Evolutionary conservation across 2,329 filamentous ascomycete species (phyloP).

Genomic region (Sodiomyces alkalinus): DNA sequence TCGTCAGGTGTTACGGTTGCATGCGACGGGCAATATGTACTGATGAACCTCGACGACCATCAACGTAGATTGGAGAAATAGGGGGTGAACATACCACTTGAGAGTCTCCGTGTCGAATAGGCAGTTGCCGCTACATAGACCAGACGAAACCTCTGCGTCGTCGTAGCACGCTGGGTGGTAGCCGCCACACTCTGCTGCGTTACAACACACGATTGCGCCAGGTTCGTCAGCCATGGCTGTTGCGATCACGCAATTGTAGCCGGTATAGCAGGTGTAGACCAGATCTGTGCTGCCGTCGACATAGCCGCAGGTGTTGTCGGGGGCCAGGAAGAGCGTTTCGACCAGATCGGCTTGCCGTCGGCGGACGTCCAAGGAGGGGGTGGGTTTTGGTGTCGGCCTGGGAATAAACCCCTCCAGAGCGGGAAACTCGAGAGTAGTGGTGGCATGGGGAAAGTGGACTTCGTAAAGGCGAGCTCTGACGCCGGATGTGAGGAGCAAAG

Average conservation of each 20-base stretch:
- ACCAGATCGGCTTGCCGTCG: constrained; percentile 14
- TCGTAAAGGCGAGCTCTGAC: constrained; percentile 19
- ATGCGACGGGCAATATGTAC: too few relatives aligned
- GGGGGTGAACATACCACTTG: constrained; percentile 30
- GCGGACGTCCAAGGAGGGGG: constrained; percentile 17
- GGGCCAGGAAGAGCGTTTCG: constrained; percentile 25
- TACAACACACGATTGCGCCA: constrained; percentile 30
- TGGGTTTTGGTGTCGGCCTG: constrained; percentile 22
- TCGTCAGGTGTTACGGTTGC: too few relatives aligned
- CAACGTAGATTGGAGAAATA: too few relatives aligned
- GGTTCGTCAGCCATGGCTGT: constrained; percentile 11
- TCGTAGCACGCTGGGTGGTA: constrained; percentile 24
- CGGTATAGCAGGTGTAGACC: constrained; percentile 21
- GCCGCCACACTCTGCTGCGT: constrained; percentile 17
- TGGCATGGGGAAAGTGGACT: constrained; percentile 20
- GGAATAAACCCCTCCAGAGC: constrained; percentile 21
- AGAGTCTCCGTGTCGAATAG: constrained; percentile 22
- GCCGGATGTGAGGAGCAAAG: constrained; percentile 14
- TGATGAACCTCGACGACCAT: too few relatives aligned
- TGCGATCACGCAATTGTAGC: constrained; percentile 23
- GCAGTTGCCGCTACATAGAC: constrained; percentile 24
- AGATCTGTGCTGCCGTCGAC: constrained; percentile 23
- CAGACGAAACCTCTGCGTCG: constrained; percentile 16
- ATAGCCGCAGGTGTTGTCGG: constrained; percentile 36
- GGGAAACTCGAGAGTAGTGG: constrained; percentile 16